phyloP scores from a whole-genome alignment of 2,329 filamentous ascomycete genomes.

The Diplodia intermedia region DNA sequence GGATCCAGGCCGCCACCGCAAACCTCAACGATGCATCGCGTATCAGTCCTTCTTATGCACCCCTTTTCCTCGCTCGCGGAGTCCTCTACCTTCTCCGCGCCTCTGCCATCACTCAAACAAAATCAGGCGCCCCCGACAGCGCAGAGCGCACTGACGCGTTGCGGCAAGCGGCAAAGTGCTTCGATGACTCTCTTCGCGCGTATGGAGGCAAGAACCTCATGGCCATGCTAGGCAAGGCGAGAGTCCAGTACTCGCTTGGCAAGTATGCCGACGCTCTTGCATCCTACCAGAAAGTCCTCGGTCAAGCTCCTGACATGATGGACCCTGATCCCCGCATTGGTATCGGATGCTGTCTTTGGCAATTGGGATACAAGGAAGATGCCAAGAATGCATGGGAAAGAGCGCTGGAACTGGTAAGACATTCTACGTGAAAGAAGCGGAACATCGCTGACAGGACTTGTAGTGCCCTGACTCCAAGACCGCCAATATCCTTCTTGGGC shows the following conservation, averaged over 20 bases:
- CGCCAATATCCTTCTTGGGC: conserved; percentile 85
- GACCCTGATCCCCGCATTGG: conserved; percentile 96
- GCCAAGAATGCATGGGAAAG: conserved; percentile 91
- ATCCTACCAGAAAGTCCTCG: conserved; percentile 84
- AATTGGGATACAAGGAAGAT: conserved; percentile 91
- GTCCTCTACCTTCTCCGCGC: conserved; percentile 88
- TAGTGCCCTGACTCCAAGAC: conserved; percentile 79
- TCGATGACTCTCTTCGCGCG: conserved; percentile 88
- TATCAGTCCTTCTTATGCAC: conserved; percentile 90
- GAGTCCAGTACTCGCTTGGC: conserved; percentile 83
- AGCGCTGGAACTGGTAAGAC: conserved; percentile 74
- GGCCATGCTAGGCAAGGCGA: conserved; percentile 87
- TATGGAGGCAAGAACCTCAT: conserved; percentile 90
- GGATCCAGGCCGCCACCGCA: conserved; percentile 86
- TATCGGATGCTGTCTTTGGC: conserved; percentile 97
- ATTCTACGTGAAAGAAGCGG: background rate
- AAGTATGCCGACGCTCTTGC: conserved; percentile 84
- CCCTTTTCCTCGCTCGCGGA: conserved; percentile 88
- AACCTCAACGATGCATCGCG: conserved; percentile 95
- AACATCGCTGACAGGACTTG: conserved; percentile 20
- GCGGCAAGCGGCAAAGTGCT: conserved; percentile 86
- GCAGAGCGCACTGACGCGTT: conserved; percentile 78
- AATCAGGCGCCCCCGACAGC: conserved; percentile 68
- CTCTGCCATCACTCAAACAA: conserved; percentile 79
- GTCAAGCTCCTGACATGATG: conserved; percentile 83